phyloP scores from a whole-genome alignment of 305 asterid species.

The Solanum hybrid region DNA sequence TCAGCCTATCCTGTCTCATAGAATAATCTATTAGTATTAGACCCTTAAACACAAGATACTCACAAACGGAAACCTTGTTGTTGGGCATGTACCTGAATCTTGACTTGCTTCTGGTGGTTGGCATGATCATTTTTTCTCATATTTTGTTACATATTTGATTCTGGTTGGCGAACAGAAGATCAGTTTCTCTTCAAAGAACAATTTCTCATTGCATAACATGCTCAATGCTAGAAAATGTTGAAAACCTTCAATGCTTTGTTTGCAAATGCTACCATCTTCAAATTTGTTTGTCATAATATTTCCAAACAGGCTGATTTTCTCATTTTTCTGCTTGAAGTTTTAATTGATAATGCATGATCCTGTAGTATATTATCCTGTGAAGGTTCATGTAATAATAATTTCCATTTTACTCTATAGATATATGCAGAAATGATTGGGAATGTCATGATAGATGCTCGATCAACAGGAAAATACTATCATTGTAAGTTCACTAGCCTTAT shows the following conservation, averaged over 20 bases:
- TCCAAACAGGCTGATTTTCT: not conserved
- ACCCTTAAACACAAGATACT: not conserved
- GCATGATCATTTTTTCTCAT: not conserved
- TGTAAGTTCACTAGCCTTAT: conserved; percentile 41
- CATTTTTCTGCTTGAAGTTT: not conserved
- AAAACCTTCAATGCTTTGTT: not conserved
- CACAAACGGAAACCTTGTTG: not conserved
- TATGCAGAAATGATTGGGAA: conserved; percentile 97
- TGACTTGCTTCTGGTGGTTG: not conserved
- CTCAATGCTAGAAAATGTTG: not conserved
- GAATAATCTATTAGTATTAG: not conserved
- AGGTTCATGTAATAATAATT: conserved; percentile 6
- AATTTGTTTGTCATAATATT: not conserved
- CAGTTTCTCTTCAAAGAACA: not conserved
- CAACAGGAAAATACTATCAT: conserved; percentile 96
- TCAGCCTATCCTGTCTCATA: not conserved
- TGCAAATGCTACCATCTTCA: not conserved
- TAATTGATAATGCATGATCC: not conserved
- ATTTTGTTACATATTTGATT: not conserved
- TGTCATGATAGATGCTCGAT: conserved; percentile 97
- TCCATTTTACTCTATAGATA: conserved; percentile 42
- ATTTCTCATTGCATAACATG: not conserved
- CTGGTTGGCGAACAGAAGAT: not conserved
- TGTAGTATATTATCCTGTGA: not conserved
- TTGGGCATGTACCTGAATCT: not conserved